Percentiles rank a stretch among this genome's conserved stretches.
These are phyloP conservation scores for Dimargaris xerosporica DNA, from an alignment of 192 early-diverging fungal genomes.

Conservation along the genomic window DNA sequence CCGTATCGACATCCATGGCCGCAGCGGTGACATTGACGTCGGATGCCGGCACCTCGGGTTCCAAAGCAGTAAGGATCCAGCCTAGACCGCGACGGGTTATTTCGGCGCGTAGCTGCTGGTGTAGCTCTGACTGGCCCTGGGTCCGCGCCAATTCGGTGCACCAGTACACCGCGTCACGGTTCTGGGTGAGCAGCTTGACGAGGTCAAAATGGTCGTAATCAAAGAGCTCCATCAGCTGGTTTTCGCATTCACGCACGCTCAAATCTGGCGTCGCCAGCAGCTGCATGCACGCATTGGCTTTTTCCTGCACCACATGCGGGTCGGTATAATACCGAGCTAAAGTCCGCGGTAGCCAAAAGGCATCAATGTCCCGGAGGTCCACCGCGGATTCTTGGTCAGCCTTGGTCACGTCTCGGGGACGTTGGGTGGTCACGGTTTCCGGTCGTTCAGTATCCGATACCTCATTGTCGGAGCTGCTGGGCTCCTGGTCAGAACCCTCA, in stretches of 20 bases:
- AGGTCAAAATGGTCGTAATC: slow-evolving; percentile 95
- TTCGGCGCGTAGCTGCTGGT: slow-evolving; percentile 36
- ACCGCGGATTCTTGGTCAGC: slow-evolving; percentile 17
- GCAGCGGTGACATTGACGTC: slow-evolving; percentile 29
- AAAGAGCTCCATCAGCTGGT: slow-evolving; percentile 89
- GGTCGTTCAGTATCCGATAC: slow-evolving; percentile 8
- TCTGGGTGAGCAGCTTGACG: slow-evolving; percentile 74
- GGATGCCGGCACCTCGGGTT: slow-evolving; percentile 42
- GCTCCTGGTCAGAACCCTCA: slow-evolving; percentile 8
- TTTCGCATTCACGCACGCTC: slow-evolving; percentile 76
- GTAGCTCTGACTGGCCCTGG: slow-evolving; percentile 38
- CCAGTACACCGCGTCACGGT: slow-evolving; percentile 83
- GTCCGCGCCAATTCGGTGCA: slow-evolving; percentile 74
- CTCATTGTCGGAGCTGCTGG: not conserved
- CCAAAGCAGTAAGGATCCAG: slow-evolving; percentile 59
- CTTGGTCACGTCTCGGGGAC: slow-evolving; percentile 1
- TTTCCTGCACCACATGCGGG: slow-evolving; percentile 73
- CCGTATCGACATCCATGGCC: slow-evolving; percentile 48
- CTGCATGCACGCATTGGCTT: slow-evolving; percentile 57
- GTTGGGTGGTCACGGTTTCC: not conserved
- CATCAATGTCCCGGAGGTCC: slow-evolving; percentile 75
- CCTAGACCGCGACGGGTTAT: slow-evolving; percentile 52
- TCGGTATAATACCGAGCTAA: slow-evolving; percentile 72
- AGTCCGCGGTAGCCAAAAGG: slow-evolving; percentile 91
- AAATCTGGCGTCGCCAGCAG: slow-evolving; percentile 50